phyloP scores from a whole-genome alignment of 352 stramenopile genomes.

The Phytophthora pseudosyringae region DNA sequence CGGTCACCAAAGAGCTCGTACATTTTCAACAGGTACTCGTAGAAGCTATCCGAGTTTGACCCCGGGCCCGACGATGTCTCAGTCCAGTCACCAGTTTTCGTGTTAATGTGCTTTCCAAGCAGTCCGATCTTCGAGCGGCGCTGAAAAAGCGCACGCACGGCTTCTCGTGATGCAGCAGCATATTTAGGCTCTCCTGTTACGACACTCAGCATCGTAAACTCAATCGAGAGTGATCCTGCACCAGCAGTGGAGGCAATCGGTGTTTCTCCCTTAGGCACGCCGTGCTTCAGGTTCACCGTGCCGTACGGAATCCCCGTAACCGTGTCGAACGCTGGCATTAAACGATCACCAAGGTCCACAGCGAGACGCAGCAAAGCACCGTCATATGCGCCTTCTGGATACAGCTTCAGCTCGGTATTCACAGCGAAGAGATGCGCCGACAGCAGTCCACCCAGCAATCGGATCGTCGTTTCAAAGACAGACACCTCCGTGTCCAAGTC shows the following conservation, averaged over 20 bases:
- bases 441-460: slow-evolving; percentile 90
- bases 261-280: slow-evolving; percentile 94
- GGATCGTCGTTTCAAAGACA: slow-evolving; percentile 95
- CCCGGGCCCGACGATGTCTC: slow-evolving; percentile 84
- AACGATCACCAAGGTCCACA: slow-evolving; percentile 94
- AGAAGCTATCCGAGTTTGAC: slow-evolving; percentile 98
- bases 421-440: slow-evolving; percentile 88
- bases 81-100: slow-evolving; percentile 86
- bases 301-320: slow-evolving; percentile 96
- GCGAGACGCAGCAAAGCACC: slow-evolving; percentile 93
- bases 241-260: slow-evolving; percentile 96
- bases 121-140: slow-evolving; percentile 84
- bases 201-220: slow-evolving; percentile 97
- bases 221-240: slow-evolving; percentile 95
- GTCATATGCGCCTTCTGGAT: slow-evolving; percentile 85
- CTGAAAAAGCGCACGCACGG: slow-evolving; percentile 82
- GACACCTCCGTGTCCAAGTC: slow-evolving; percentile 90
- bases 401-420: slow-evolving; percentile 62
- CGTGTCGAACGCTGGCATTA: slow-evolving; percentile 97
- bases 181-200: slow-evolving; percentile 79
- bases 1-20: slow-evolving; percentile 95
- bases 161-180: slow-evolving; percentile 58
- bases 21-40: slow-evolving; percentile 98
- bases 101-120: slow-evolving; percentile 97
- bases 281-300: slow-evolving; percentile 94